Evolutionary conservation across 257 asterid species (phyloP), one percentile per base, ranked within the genome.

Genomic region (Lycium ferocissimum): DNA sequence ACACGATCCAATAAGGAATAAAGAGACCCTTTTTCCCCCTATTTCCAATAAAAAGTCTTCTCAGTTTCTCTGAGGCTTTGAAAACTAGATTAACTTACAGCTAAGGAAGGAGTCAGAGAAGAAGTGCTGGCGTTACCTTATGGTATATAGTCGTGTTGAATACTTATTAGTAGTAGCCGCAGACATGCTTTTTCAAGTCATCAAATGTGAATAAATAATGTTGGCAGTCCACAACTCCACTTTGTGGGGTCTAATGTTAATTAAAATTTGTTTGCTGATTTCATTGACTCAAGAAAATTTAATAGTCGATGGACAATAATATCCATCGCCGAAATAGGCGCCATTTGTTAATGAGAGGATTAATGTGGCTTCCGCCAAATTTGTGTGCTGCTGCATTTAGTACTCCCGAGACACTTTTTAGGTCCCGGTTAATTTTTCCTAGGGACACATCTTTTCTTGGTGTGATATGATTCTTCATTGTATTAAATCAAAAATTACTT

Each of bases 91-190:
- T 45, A 83, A 85, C n/a, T 86, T 65, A 26, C 33, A 26, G 33
- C 33, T 26, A 26, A 26, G 33, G 33, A 26, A 83, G 70, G 79
- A 63, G 67, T 70, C 80, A 84, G 87, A 79, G 65, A 43, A 65
- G 7, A 54, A 76, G 40, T 66, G 87, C 57, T 65, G 87, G 84
- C 86, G 83, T 86, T 53, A 17, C 81, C 83, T 7, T 59, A 59
- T 18, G 26, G 26, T 7, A 26, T 26, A 57, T 81, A 61, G 75
- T 38, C 81, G 83, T 86, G 88, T 66, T 66, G 62, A 80, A 70
- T 58, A 84, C 72, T 18, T 26, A 26, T 26, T 26, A 26, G 33
- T 26, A 75, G 63, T 76, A 76, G 80, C 37, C 20, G 82, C 47
- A 69, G 80, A 57, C 70, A 58, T 12, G 67, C 83, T 35, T 81